Percentiles rank a stretch among this genome's conserved stretches.
phyloP scores from a whole-genome alignment of 2,329 filamentous ascomycete genomes.

The Blastomyces gilchristii region DNA sequence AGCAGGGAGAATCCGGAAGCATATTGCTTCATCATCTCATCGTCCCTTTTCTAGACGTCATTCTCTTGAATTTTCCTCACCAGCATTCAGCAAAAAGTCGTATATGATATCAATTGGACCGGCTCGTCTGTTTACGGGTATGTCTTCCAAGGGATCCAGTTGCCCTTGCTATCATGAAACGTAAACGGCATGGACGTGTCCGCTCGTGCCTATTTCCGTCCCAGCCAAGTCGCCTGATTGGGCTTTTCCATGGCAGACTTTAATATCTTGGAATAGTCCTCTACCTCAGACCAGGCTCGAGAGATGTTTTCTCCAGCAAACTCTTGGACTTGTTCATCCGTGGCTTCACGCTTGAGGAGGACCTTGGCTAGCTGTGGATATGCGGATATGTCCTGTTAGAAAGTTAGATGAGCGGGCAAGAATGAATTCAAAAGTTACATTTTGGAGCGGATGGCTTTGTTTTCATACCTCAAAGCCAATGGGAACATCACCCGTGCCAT shows the following conservation, averaged over 20 bases:
- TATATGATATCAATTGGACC: no score
- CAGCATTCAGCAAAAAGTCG: no score
- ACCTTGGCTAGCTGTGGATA: constrained; percentile 1
- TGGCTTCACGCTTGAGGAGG: constrained; percentile 17
- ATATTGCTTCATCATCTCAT: no score
- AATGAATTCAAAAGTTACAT: no score
- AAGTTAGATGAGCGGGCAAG: not conserved
- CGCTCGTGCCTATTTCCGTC: constrained; percentile 10
- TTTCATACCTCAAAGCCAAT: constrained; percentile 19
- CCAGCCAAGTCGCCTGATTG: constrained; percentile 15
- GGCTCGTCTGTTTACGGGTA: not conserved
- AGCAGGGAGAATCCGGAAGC: no score
- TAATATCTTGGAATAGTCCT: constrained; percentile 11
- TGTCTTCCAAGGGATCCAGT: constrained; percentile 1
- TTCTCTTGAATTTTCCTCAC: no score
- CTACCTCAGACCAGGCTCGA: constrained; percentile 15
- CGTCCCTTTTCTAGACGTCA: no score
- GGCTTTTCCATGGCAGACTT: constrained; percentile 16
- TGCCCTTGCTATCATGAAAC: constrained; percentile 1
- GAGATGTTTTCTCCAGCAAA: constrained; percentile 33
- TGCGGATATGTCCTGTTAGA: constrained; percentile 17
- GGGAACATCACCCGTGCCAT: constrained; percentile 21
- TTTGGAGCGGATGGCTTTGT: no score
- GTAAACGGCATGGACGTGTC: constrained; percentile 2
- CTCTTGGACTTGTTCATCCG: constrained; percentile 30